Evolutionary conservation across 2,329 filamentous ascomycete genomes (phyloP).

Genomic region (Ambrosiella cleistominuta): DNA sequence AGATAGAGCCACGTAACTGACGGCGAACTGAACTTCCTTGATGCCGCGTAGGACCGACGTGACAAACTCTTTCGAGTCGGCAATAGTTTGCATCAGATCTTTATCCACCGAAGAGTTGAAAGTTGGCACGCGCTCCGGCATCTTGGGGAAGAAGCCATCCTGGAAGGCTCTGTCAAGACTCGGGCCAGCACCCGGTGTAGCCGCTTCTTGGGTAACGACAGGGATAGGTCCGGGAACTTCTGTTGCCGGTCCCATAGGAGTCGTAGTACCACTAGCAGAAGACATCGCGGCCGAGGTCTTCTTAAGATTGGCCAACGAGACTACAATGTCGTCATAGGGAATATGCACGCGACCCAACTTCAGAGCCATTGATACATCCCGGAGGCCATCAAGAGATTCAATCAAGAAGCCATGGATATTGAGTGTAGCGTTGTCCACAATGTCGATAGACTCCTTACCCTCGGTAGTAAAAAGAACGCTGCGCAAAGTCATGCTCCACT

Average conservation of each 20-base stretch:
- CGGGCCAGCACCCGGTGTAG: background rate
- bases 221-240: background rate
- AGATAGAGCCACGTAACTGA: constrained; percentile 77
- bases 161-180: constrained; percentile 22
- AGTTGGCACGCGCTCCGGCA: constrained; percentile 5
- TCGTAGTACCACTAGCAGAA: background rate
- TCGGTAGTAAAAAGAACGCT: constrained; percentile 81
- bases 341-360: constrained; percentile 84
- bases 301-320: constrained; percentile 54
- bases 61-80: constrained; percentile 82
- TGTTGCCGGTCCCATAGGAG: background rate
- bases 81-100: constrained; percentile 62
- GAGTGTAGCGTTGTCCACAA: constrained; percentile 72
- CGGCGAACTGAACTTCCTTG: constrained; percentile 88
- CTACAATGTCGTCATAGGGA: constrained; percentile 72
- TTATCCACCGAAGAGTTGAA: constrained; percentile 12
- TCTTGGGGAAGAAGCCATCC: constrained; percentile 7
- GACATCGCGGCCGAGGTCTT: constrained; percentile 33
- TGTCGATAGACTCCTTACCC: constrained; percentile 66
- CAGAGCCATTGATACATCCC: constrained; percentile 75
- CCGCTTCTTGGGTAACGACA: background rate
- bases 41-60: constrained; percentile 81
- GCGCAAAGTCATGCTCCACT: constrained; percentile 79
- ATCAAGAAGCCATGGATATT: constrained; percentile 87
- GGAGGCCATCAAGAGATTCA: constrained; percentile 66